A percentile compares a stretch with the other conserved stretches of the same genome.
phyloP scores from a whole-genome alignment of 116 monocot genomes.

The Papilionanthe hybrid region DNA sequence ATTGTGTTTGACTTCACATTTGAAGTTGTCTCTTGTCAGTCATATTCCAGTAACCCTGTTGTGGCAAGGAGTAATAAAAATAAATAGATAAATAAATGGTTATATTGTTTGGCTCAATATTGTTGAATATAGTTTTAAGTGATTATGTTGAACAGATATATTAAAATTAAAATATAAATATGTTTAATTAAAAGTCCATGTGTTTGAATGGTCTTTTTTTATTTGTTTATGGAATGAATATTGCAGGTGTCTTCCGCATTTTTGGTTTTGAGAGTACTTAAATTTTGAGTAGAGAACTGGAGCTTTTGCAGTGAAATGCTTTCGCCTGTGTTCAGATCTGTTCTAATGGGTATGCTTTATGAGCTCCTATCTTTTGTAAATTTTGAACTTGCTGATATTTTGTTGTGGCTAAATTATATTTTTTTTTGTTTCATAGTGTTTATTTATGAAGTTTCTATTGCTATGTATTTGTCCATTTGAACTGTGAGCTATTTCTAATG shows the following conservation, averaged over 20 bases:
- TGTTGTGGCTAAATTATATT: not conserved
- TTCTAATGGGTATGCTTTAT: not conserved
- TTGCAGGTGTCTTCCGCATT: slow-evolving; percentile 73
- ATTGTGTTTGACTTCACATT: not conserved
- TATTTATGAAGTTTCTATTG: not conserved
- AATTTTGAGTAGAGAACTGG: not conserved
- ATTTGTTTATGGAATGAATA: not conserved
- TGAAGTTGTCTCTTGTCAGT: not conserved
- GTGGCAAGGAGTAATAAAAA: no score
- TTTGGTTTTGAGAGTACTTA: slow-evolving; percentile 71
- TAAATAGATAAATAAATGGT: no score
- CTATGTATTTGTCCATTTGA: not conserved
- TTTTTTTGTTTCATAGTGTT: not conserved
- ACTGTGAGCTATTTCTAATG: not conserved
- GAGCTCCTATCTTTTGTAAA: not conserved
- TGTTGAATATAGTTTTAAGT: no score
- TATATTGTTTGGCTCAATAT: no score
- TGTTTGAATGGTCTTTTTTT: not conserved
- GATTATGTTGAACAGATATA: no score
- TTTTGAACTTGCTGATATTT: not conserved
- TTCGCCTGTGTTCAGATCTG: not conserved
- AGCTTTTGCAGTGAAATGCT: not conserved
- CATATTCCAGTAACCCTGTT: no score
- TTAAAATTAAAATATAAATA: no score
- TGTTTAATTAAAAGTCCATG: no score